phyloP scores from a whole-genome alignment of 768 basidiomycete genomes.

The Strobilomyces confusus region DNA sequence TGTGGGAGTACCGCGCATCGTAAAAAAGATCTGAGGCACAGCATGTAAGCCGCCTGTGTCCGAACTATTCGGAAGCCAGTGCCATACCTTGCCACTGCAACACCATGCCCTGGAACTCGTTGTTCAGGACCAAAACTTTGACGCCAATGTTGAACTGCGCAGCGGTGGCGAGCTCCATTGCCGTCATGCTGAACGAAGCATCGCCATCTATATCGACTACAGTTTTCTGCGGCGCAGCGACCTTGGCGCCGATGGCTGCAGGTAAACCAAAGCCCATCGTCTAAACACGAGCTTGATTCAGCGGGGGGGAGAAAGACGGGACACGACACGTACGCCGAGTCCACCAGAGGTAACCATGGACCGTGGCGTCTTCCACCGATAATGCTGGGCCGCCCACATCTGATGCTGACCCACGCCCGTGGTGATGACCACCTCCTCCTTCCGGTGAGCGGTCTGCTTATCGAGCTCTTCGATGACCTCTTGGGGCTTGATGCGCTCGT shows the following conservation, averaged over 20 bases:
- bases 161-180: conserved; percentile 97
- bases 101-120: conserved; percentile 99
- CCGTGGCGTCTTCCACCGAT: conserved; percentile 83
- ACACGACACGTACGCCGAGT: conserved; percentile 65
- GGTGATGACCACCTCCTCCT: conserved; percentile 82
- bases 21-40: conserved; percentile 80
- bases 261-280: conserved; percentile 99
- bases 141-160: conserved; percentile 90
- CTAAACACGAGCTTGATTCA: conserved; percentile 33
- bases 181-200: conserved; percentile 98
- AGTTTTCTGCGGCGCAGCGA: conserved; percentile 88
- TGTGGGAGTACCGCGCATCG: conserved; percentile 94
- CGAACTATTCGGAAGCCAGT: background rate
- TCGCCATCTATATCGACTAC: conserved; percentile 98
- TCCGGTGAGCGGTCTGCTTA: conserved; percentile 67
- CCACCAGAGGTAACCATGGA: conserved; percentile 93
- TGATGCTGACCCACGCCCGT: conserved; percentile 99
- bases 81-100: conserved; percentile 93
- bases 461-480: conserved; percentile 94
- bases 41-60: conserved; percentile 1
- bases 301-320: background rate
- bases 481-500: conserved; percentile 87
- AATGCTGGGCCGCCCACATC: conserved; percentile 98
- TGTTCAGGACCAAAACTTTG: conserved; percentile 90
- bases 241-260: conserved; percentile 93